These are phyloP conservation scores for Dunaliella salina DNA, from an alignment of 163 green algal genomes.

Conservation along the genomic window DNA sequence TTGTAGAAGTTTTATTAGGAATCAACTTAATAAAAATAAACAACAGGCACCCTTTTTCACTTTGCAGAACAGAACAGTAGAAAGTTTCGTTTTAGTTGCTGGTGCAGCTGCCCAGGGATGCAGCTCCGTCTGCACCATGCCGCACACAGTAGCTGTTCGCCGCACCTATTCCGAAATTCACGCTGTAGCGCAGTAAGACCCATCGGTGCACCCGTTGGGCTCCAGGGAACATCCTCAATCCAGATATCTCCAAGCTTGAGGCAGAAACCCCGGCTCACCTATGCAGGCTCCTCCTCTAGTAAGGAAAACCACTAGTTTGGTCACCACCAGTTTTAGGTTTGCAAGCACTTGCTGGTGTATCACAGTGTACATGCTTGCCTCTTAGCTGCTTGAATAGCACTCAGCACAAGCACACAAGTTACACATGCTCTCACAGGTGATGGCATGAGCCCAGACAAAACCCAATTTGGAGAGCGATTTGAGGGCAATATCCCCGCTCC, in stretches of 20 bases:
- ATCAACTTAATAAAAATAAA: no score
- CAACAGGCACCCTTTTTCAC: no score
- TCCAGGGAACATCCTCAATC: background rate
- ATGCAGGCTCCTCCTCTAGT: slow-evolving; percentile 3
- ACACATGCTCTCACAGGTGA: slow-evolving; percentile 14
- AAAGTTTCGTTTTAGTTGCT: background rate
- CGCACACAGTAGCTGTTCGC: background rate
- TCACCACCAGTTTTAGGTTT: background rate
- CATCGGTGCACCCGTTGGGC: background rate
- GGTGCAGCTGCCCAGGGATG: background rate
- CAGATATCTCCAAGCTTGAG: background rate
- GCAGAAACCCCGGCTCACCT: slow-evolving; percentile 2
- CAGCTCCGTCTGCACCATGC: background rate
- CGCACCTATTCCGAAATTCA: no score
- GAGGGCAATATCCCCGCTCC: slow-evolving; percentile 6
- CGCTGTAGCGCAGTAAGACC: background rate
- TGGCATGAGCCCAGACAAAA: slow-evolving; percentile 34
- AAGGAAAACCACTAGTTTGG: background rate
- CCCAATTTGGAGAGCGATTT: slow-evolving; percentile 12
- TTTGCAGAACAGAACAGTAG: no score
- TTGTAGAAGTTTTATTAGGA: no score
- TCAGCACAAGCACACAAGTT: no score
- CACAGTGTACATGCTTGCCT: background rate
- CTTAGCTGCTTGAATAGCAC: no score
- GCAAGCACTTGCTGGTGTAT: no score